These are phyloP conservation scores for Cytospora paraplurivora DNA, from an alignment of 2,329 filamentous ascomycete species.

Conservation along the genomic window DNA sequence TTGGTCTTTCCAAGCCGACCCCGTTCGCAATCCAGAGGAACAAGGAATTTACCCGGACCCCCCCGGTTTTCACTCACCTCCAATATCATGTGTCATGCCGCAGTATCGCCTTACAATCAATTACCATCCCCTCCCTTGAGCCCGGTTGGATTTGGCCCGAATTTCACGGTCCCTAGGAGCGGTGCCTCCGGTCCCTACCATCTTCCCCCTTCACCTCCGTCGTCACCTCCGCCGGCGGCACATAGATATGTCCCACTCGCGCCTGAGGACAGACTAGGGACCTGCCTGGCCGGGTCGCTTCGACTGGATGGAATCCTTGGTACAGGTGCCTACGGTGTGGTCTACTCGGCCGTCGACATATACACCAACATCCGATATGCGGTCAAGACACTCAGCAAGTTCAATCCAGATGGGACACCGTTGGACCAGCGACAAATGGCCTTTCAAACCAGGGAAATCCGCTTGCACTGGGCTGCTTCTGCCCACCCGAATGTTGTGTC, in stretches of 20 bases:
- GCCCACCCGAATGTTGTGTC: conserved; percentile 92
- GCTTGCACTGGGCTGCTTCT: conserved; percentile 85
- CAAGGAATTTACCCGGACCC: conserved; percentile 14
- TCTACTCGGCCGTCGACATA: conserved; percentile 86
- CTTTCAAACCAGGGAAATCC: conserved; percentile 92
- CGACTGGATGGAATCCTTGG: conserved; percentile 85
- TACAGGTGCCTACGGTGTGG: conserved; percentile 93
- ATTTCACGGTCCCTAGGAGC: conserved; percentile 7
- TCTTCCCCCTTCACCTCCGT: conserved; percentile 11
- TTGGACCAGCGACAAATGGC: conserved; percentile 83
- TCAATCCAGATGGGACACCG: conserved; percentile 68
- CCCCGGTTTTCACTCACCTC: background rate
- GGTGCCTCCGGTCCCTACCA: conserved; percentile 10
- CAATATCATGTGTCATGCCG: conserved; percentile 23
- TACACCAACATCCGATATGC: conserved; percentile 82
- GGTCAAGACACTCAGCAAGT: conserved; percentile 95
- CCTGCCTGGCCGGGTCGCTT: conserved; percentile 78
- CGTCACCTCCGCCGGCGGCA: conserved; percentile 32
- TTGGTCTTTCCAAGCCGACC: conserved; percentile 17
- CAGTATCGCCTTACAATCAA: conserved; percentile 14
- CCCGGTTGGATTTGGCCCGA: conserved; percentile 21
- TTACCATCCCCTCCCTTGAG: conserved; percentile 20
- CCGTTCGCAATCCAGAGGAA: conserved; percentile 15
- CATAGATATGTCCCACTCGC: conserved; percentile 58
- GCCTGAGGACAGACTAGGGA: conserved; percentile 85